These are phyloP conservation scores for Candida tallmaniae DNA, from an alignment of 805 yeast genomes.

Conservation along the genomic window DNA sequence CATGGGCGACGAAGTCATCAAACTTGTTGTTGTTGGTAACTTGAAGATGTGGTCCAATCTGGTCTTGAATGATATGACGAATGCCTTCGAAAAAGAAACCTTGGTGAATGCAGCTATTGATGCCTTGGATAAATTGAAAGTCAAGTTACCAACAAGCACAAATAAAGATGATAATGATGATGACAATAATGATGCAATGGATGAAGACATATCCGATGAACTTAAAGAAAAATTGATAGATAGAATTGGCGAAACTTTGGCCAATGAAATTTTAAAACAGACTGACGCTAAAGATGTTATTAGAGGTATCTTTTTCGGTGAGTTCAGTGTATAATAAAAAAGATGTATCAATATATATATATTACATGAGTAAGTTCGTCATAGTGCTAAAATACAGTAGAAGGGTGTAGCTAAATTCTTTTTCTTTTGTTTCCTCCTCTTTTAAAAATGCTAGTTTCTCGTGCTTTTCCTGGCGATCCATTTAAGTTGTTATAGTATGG, in stretches of 20 bases:
- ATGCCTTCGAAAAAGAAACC: constrained; percentile 41
- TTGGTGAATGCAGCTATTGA: constrained; percentile 48
- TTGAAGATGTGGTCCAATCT: constrained; percentile 71
- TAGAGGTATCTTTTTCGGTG: constrained; percentile 74
- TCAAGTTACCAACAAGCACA: too few species aligned
- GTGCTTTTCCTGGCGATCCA: constrained; percentile 14
- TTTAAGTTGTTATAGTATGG: constrained; percentile 28
- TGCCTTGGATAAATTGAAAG: constrained; percentile 47
- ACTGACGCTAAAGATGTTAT: constrained; percentile 47
- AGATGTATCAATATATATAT: not conserved
- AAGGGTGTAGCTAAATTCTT: too few species aligned
- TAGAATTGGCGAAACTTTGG: constrained; percentile 59
- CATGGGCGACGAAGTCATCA: constrained; percentile 82
- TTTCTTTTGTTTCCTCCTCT: constrained; percentile 7
- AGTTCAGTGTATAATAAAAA: constrained; percentile 22
- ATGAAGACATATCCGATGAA: constrained; percentile 31
- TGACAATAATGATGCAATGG: constrained; percentile 23
- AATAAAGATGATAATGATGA: too few species aligned
- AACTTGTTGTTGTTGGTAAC: constrained; percentile 81
- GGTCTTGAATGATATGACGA: constrained; percentile 44
- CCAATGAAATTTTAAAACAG: constrained; percentile 45
- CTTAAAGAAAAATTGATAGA: constrained; percentile 41
- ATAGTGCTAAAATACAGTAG: too few species aligned
- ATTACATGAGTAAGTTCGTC: not conserved
- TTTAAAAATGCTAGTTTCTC: constrained; percentile 3